These are phyloP conservation scores for Saussurea involucrata DNA, from an alignment of 129 eudicot genomes.

Conservation along the genomic window DNA sequence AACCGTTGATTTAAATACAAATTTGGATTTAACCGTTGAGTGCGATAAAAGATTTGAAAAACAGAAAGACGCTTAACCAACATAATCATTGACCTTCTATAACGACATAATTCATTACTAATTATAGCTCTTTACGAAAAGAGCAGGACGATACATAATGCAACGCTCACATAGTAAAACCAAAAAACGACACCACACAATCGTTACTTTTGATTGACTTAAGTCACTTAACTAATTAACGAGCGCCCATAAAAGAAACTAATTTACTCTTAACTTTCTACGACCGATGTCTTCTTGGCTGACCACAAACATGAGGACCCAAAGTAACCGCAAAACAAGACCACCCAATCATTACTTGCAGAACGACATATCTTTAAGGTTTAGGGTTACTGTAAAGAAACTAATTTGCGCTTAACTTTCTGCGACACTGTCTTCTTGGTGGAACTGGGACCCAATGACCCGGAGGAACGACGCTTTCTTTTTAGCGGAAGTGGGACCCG, in stretches of 20 bases:
- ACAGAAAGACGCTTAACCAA: background rate
- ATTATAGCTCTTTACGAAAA: background rate
- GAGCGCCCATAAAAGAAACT: background rate
- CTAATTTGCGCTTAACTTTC: background rate
- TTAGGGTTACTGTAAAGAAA: background rate
- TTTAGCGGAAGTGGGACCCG: no score
- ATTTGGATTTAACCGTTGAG: background rate
- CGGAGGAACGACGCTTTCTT: no score
- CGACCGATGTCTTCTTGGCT: background rate
- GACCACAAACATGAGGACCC: no score
- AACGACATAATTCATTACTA: background rate
- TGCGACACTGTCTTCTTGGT: background rate
- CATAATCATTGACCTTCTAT: background rate
- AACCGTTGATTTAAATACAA: background rate
- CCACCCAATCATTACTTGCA: no score
- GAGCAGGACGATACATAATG: background rate
- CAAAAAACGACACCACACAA: background rate
- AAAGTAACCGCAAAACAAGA: no score
- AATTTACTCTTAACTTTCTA: background rate
- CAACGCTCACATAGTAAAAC: background rate
- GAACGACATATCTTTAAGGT: background rate
- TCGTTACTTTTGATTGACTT: background rate
- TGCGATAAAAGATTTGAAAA: background rate
- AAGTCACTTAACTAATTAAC: background rate
- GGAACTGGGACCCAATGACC: constrained; percentile 10